Base-by-base conservation (phyloP, 352 stramenopile species). In the Globisporangium echinulatum region DNA sequence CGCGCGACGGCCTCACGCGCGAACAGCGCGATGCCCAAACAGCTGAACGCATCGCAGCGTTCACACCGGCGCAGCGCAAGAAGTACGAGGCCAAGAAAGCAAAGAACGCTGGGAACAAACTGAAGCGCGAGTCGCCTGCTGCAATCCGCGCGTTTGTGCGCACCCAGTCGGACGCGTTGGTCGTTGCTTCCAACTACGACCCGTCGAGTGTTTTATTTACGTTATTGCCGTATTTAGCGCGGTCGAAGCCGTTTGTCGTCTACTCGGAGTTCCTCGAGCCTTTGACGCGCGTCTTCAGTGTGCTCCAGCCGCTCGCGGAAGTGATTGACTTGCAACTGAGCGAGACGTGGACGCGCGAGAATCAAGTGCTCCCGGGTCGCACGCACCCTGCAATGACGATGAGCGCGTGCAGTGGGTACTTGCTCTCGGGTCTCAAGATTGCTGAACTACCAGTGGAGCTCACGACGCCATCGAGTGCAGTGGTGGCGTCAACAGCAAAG, bases 331-430 rank as follows among this genome's bases (percentile, higher is more conserved):
- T 99, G 36, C 91, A 97, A 57, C 65, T 99, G 17, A 98, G 86
- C 49, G 93, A 98, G 67, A 98, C 91, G 11, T 99, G 93, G 92
- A 97, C 94, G 53, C 87, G 96, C 40, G 93, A 98, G 69, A 96
- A 98, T 73, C 94, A 99, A 72, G 87, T 94, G 14, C 58, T 98
- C 17, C 90, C 92, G 6, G 90, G 91, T 14, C 81, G 94, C 13
- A 99, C 94, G 38, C 96, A 98, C 75, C 96, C 96, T 0, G 87
- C 93, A 59, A 99, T 98, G 96, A 97, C 83, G 63, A 99, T 99
- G 91, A 97, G 85, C 66, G 94, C 96, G 54, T 97, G 90, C 72
- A 97, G 94, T 50, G 94, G 96, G 14, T 99, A 97, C 66, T 71
- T 99, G 39, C 72, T 99, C 15, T 97, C 88, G 6, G 96, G 94